Evolutionary conservation across 345 rosid species (phyloP), one percentile per base, ranked within the genome.

Genomic region (Excoecaria agallocha): DNA sequence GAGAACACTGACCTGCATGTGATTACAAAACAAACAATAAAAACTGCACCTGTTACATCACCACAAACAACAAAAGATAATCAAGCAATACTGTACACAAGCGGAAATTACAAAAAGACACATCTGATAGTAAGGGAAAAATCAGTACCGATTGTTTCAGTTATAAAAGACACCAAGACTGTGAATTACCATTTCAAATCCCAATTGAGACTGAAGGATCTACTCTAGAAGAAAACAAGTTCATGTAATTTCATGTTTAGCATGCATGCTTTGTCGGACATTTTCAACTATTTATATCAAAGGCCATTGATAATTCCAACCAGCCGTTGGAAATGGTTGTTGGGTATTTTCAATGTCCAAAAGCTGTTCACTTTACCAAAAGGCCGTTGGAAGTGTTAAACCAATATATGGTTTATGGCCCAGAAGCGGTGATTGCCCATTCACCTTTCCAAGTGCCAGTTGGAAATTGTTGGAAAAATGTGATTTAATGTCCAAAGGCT

Each of bases 21-120:
- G 82, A 91, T 90, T 71, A 88, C 84, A 69, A 91, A 84, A 83
- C 96, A 95, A 78, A 95, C 98, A 30, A 88, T n/a, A 77, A 93
- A 93, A 39, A 95, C 99, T 0, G 97, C 96, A 78, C 89, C 98
- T 95, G 91, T 60, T 41, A 73, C 55, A 69, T 41, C 76, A 69
- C 41, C 76, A 81, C 43, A 35, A 76, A 69, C 64, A 35, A 62
- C 30, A 19, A 22, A 22, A 55, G n/a, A 52, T 6, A n/a, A 55
- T 54, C 56, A 58, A 54, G 74, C 57, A 77, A 39, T 68, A 51
- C 39, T 59, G 69, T 52, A 10, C 66, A 46, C 37, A 62, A 72
- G 52, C n/a, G 39, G 68, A 56, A 61, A 71, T 63, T 59, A 60
- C 30, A 41, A 35, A 12, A 71, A 49, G 52, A 54, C 57, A 46